Evolutionary conservation across 495 filamentous ascomycete species (phyloP), one percentile per base, ranked within the genome.

Genomic region (Chaetomium fimeti): DNA sequence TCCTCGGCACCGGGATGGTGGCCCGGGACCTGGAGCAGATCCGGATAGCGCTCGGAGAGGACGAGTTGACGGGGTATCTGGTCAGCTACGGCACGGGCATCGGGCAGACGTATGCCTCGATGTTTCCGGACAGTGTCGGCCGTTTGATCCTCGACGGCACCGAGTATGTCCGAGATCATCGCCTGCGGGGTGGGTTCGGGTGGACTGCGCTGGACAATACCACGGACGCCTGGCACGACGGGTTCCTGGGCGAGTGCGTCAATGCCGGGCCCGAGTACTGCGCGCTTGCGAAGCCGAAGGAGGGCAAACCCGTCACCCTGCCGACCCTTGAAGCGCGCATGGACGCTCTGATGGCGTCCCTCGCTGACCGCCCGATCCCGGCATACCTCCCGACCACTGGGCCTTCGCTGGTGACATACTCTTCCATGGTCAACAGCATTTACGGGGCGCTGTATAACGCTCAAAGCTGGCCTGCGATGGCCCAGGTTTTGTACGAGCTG

Each of bases 1-100:
- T 82, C 47, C 54, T 81, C 2, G 66, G 69, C 47, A 82, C 79
- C 27, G 74, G 78, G 0, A 72, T 77, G 51, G 81, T 83, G 12
- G 78, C 78, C 12, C 74, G 76, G 29, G 81, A 84, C 66, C 72
- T 83, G 68, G 75, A 83, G 29, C 76, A 80, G 63, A 83, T 83
- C 61, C 74, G 81, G 24, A 80, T 76, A 48, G 76, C 78, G 3
- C 78, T 82, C 47, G 76, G 73, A 29, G 77, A 82, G 66, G 74
- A 76, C 24, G 77, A 80, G 57, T 24, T 89, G 22, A 78, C 84
- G 7, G 88, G 84, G 54, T 88, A 88, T 78, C 83, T 88, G 12
- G 82, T 88, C 18, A 87, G 84, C n/a, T 90, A 90, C 67, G 88
- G 88, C 4, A 88, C 87, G 2, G 73, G 87, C 5, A 82, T 90